Evolutionary conservation across 257 asterid species (phyloP).

Genomic region (Oldenlandia corymbosa): DNA sequence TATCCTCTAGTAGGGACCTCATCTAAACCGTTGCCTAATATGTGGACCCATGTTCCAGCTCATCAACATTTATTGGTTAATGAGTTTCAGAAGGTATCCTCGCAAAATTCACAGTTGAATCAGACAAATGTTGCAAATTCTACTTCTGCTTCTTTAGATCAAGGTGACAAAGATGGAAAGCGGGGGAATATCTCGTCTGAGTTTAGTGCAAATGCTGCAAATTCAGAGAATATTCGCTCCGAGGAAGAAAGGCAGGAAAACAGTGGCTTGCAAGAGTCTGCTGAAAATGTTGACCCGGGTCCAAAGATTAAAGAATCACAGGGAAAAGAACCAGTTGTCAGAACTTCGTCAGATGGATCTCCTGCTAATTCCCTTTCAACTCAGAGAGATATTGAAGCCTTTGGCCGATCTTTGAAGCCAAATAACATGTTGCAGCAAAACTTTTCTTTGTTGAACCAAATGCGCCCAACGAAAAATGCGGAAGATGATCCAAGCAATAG

Average conservation of each 20-base stretch:
- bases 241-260: slow-evolving; percentile 43
- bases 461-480: slow-evolving; percentile 38
- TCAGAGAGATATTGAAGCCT: slow-evolving; percentile 65
- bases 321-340: slow-evolving; percentile 33
- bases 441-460: slow-evolving; percentile 48
- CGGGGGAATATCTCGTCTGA: slow-evolving; percentile 20
- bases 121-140: slow-evolving; percentile 50
- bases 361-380: slow-evolving; percentile 55
- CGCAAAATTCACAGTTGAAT: slow-evolving; percentile 32
- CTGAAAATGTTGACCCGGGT: slow-evolving; percentile 22
- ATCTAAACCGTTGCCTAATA: slow-evolving; percentile 27
- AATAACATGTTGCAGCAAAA: slow-evolving; percentile 47
- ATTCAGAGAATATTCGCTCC: slow-evolving; percentile 27
- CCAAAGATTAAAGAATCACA: slow-evolving; percentile 29
- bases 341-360: slow-evolving; percentile 44
- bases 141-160: slow-evolving; percentile 35
- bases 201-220: slow-evolving; percentile 24
- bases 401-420: slow-evolving; percentile 76
- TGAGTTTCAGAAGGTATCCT: slow-evolving; percentile 32
- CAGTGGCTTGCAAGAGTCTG: slow-evolving; percentile 27
- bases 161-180: slow-evolving; percentile 27
- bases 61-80: slow-evolving; percentile 31
- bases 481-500: slow-evolving; percentile 52
- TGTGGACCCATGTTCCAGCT: slow-evolving; percentile 43
- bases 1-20: slow-evolving; percentile 29